Base-by-base conservation (phyloP, 2,329 filamentous ascomycete species). In the Aspergillus thermomutatus region DNA sequence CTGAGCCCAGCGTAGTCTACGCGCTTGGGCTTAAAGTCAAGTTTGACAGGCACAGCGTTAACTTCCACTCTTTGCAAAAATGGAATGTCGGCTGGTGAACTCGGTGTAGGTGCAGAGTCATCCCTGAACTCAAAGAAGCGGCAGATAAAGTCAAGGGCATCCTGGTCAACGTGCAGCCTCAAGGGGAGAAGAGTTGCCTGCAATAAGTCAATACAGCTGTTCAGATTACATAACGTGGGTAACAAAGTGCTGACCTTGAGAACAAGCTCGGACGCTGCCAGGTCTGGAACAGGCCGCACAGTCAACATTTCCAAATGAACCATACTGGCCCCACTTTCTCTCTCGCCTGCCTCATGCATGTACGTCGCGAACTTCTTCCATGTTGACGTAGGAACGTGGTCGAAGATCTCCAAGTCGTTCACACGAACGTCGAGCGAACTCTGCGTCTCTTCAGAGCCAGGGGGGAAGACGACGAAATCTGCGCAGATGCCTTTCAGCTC, bases 341-440 rank as follows among this genome's bases (percentile, higher is more conserved):
- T 85, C 67, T 91, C 87, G n/a, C 90, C 90, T 10, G 87, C 88
- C 69, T 95, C 91, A 57, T 90, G 86, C 77, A 96, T 90, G 66
- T 96, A 97, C 0, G 93, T 97, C 14, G 91, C 87, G 75, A 99
- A 99, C 72, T 97, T 99, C 73, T 90, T 95, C 95, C 95, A 99
- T 0, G 93, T 97, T 3, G 94, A 99, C 0, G 91, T 93, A 1
- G 92, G 91, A 2, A 99, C 84, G 69, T 97, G 91, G 72, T 99
- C 94, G 60, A 94, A 96, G 17, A 99, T 87, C 64, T 96, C 92
- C 11, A 99, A 80, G 56, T 94, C 88, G 41, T 85, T 83, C 10
- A 99, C 81, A 8, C 91, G 86, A 34, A 97, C 79, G 72, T 97
- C 91, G 40, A 97, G 79, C 21, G 92, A 95, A 71, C 87, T 96